A percentile compares a stretch with the other conserved stretches of the same genome.
phyloP scores from a whole-genome alignment of 2,329 filamentous ascomycete species.

The Epichloe elymi region DNA sequence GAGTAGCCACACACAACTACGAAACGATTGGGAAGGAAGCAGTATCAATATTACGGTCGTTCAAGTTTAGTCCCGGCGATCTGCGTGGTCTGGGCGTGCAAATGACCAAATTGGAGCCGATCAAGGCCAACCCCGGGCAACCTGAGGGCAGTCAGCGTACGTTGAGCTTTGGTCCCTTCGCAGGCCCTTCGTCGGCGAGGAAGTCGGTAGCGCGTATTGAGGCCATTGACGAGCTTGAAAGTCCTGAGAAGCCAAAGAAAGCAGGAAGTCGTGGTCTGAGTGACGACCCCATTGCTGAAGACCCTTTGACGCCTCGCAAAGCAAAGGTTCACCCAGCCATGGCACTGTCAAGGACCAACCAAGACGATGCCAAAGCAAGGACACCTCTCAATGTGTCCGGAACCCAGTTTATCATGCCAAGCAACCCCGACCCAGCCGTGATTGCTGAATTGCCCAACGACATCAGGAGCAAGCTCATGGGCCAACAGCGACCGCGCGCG shows the following conservation, averaged over 20 bases:
- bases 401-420: conserved; percentile 85
- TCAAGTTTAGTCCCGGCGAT: conserved; percentile 78
- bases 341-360: conserved; percentile 34
- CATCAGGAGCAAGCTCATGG: conserved; percentile 63
- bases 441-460: conserved; percentile 72
- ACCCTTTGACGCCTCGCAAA: conserved; percentile 39
- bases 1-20: conserved; percentile 67
- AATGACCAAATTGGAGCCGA: conserved; percentile 78
- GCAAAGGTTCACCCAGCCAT: conserved; percentile 40
- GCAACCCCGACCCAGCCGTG: conserved; percentile 68
- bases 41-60: conserved; percentile 68
- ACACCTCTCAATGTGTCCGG: conserved; percentile 66
- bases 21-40: conserved; percentile 68
- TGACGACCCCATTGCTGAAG: conserved; percentile 42
- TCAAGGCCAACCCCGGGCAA: conserved; percentile 39
- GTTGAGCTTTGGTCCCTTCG: conserved; percentile 54
- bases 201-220: conserved; percentile 27
- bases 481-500: conserved; percentile 37
- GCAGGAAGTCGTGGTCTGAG: conserved; percentile 18
- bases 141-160: conserved; percentile 66
- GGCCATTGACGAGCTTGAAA: conserved; percentile 36
- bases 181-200: conserved; percentile 24
- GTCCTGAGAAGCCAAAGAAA: conserved; percentile 20
- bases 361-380: conserved; percentile 41
- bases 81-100: conserved; percentile 86